These are phyloP conservation scores for Aspergillus olivimuriae DNA, from an alignment of 495 filamentous ascomycete species.

Conservation along the genomic window DNA sequence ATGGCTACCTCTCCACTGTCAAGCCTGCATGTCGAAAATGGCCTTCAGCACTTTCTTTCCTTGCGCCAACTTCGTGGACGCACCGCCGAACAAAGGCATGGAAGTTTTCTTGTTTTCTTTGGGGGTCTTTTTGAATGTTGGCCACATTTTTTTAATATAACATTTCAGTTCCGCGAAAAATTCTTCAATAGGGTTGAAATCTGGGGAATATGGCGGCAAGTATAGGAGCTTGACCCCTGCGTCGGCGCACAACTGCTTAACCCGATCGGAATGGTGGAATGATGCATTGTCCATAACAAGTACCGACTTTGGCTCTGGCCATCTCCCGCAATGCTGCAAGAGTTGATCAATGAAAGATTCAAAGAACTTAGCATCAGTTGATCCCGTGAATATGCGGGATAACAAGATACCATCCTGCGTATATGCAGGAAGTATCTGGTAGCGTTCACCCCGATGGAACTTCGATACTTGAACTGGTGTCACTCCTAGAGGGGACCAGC, in stretches of 20 bases:
- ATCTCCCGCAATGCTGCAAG: neutral
- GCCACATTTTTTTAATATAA: slow-evolving; percentile 11
- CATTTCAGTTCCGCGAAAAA: slow-evolving; percentile 11
- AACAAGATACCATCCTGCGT: neutral
- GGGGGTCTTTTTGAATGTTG: slow-evolving; percentile 6
- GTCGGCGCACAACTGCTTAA: slow-evolving; percentile 1
- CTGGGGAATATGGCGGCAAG: slow-evolving; percentile 10
- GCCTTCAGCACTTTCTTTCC: slow-evolving; percentile 9
- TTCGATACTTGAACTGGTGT: neutral
- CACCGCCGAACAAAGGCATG: slow-evolving; percentile 9
- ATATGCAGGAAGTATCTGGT: neutral
- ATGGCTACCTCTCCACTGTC: neutral
- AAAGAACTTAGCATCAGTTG: neutral
- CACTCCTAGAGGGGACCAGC: neutral
- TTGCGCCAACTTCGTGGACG: slow-evolving; percentile 8
- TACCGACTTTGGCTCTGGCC: neutral
- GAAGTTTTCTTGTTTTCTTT: slow-evolving; percentile 9
- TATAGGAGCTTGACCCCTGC: slow-evolving; percentile 6
- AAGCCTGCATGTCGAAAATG: slow-evolving; percentile 13
- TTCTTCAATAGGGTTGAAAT: slow-evolving; percentile 16
- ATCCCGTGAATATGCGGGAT: neutral
- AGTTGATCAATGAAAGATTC: neutral
- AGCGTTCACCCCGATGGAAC: neutral
- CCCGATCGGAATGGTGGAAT: slow-evolving; percentile 2
- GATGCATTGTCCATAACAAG: neutral